Evolutionary conservation across 2,329 filamentous ascomycete species (phyloP).

Genomic region (Zymoseptoria pseudotritici): DNA sequence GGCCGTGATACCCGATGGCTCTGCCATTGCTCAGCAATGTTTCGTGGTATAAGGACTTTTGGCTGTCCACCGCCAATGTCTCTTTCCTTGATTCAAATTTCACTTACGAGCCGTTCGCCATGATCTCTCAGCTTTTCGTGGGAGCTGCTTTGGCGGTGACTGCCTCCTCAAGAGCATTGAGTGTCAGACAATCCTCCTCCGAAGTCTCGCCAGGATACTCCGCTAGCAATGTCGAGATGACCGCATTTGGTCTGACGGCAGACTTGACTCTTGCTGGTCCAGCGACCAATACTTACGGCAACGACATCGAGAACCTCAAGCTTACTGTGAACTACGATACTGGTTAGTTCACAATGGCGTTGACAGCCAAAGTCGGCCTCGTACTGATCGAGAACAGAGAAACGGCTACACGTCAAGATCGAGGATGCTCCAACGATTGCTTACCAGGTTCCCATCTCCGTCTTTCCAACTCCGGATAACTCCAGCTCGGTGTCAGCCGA

Average conservation of each 20-base stretch:
- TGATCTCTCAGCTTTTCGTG: constrained; percentile 1
- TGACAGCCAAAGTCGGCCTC: constrained; percentile 11
- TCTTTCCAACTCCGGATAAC: constrained; percentile 54
- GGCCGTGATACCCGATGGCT: not conserved
- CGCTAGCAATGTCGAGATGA: constrained; percentile 23
- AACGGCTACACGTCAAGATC: constrained; percentile 58
- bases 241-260: constrained; percentile 19
- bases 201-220: constrained; percentile 25
- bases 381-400: constrained; percentile 3
- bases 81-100: not conserved
- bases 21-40: not conserved
- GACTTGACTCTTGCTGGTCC: constrained; percentile 24
- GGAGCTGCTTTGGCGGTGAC: constrained; percentile 6
- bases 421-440: constrained; percentile 59
- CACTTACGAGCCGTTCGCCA: not conserved
- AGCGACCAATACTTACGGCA: constrained; percentile 26
- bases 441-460: constrained; percentile 65
- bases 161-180: constrained; percentile 6
- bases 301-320: constrained; percentile 22
- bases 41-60: not conserved
- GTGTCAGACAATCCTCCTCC: constrained; percentile 1
- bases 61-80: not conserved
- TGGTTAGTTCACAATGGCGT: constrained; percentile 8
- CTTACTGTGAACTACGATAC: constrained; percentile 25
- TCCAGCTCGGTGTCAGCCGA: constrained; percentile 15